Base-by-base conservation (phyloP, 83 land plant species). In the Picea abies region DNA sequence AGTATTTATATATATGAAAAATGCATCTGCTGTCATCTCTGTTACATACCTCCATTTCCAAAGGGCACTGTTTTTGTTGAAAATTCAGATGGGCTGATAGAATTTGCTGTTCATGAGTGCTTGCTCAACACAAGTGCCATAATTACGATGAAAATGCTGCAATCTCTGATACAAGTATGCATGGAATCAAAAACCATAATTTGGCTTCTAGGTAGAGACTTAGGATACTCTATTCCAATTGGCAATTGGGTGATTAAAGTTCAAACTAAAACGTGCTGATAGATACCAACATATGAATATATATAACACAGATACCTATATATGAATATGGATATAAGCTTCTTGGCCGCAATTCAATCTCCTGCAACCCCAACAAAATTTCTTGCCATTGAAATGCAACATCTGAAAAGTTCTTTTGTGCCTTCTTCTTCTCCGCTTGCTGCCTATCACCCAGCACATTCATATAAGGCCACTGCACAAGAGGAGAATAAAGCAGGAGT, bases 11-110 rank as follows among this genome's bases (percentile, higher is more conserved):
- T 44, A 72, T 72, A 72, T 56, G 58, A 56, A 72, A 72, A 9
- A 72, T 72, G 52, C 15, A 76, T 76, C 44, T 14, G 78, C 15
- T 76, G 60, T 7, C 79, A 76, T 52, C 56, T 29, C 26, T 49
- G 26, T 23, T 23, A 1, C 58, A 32, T 52, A 79, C 47, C 64
- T 79, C 41, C 60, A 61, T 62, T 32, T 32, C 61, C 63, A 60
- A 29, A 29, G 52, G 76, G 60, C 60, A 75, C 58, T 22, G 41
- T 25, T 4, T 52, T n/a, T 62, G 80, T 37, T 20, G 22, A 62
- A 79, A 79, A 61, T 61, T 19, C 41, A 79, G 80, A 79, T 76
- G 60, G 79, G 14, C 61, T 76, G 66, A 35, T 61, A 61, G 66
- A 37, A 61, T 8, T 60, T 35, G 14, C 37, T 35, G 20, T 35